phyloP scores from a whole-genome alignment of 2,329 filamentous ascomycete genomes.

The Neurospora sp. region DNA sequence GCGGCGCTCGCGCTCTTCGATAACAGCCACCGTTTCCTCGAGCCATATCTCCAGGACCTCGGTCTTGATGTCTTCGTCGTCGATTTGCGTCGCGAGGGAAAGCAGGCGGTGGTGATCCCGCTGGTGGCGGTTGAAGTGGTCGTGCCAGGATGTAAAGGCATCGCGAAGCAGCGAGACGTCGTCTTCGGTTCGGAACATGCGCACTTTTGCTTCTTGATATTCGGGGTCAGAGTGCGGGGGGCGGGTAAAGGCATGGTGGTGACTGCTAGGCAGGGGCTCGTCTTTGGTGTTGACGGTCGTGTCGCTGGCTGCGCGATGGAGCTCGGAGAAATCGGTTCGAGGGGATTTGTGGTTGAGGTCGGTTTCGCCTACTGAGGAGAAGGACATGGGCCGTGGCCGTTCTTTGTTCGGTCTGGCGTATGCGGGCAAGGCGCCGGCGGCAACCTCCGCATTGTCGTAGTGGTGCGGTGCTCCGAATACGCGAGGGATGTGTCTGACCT shows the following conservation, averaged over 20 bases:
- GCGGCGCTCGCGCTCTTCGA: slow-evolving; percentile 6
- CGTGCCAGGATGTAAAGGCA: slow-evolving; percentile 10
- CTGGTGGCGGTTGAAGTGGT: slow-evolving; percentile 2
- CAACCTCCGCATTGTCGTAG: neutral
- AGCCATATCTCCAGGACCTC: slow-evolving; percentile 17
- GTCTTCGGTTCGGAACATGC: slow-evolving; percentile 8
- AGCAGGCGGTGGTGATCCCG: slow-evolving; percentile 3
- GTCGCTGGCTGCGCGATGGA: slow-evolving; percentile 17
- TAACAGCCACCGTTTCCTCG: slow-evolving; percentile 7
- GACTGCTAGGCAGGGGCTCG: slow-evolving; percentile 3
- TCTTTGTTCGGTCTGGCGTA: slow-evolving; percentile 8
- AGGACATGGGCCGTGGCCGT: slow-evolving; percentile 4
- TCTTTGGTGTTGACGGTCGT: slow-evolving; percentile 17
- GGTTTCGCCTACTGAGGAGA: slow-evolving; percentile 10
- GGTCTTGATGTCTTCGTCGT: slow-evolving; percentile 14
- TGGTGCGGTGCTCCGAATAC: neutral
- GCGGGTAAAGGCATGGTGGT: slow-evolving; percentile 4
- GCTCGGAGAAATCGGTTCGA: slow-evolving; percentile 11
- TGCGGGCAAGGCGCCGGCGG: neutral
- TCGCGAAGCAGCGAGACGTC: slow-evolving; percentile 5
- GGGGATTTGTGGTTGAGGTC: slow-evolving; percentile 22
- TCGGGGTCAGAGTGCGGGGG: slow-evolving; percentile 13
- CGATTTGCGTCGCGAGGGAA: slow-evolving; percentile 9
- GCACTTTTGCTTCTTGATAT: slow-evolving; percentile 15
- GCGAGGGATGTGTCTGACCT: neutral